Percentiles rank a stretch among this genome's conserved stretches.
Conservation (phyloP, 176 grass and related monocot species). For the Themeda triandra region DNA sequence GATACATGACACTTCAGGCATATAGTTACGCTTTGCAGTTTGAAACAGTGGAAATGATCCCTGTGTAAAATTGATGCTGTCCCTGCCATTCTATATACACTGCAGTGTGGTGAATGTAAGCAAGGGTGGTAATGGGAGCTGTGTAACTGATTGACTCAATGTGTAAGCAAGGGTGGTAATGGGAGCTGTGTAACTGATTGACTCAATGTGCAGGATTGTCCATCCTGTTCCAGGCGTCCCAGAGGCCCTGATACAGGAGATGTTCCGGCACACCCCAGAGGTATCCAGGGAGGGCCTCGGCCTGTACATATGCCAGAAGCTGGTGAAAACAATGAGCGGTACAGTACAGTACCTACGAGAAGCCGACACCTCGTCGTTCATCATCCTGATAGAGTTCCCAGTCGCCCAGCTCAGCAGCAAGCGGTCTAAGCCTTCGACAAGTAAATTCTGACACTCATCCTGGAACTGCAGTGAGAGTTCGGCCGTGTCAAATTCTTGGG, state of each 20-base stretch:
- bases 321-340: constrained; percentile 87
- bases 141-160: background rate
- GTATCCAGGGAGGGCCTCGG: constrained; percentile 76
- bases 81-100: background rate
- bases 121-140: background rate
- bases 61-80: background rate
- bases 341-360: constrained; percentile 83
- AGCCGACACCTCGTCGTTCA: constrained; percentile 73
- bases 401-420: constrained; percentile 52
- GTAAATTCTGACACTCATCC: constrained; percentile 34
- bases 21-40: background rate
- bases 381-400: constrained; percentile 77
- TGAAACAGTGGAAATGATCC: background rate
- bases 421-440: constrained; percentile 41
- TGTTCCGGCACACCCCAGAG: constrained; percentile 71
- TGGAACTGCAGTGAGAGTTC: background rate
- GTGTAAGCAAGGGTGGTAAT: constrained; percentile 9
- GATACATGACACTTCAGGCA: background rate
- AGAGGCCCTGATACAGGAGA: constrained; percentile 79
- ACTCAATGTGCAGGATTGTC: constrained; percentile 58
- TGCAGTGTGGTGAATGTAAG: background rate
- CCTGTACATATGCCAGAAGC: constrained; percentile 81
- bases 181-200: background rate
- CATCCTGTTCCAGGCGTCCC: constrained; percentile 84
- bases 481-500: constrained; percentile 4